phyloP scores from a whole-genome alignment of 768 basidiomycete genomes.

The Psilocybe sp. region DNA sequence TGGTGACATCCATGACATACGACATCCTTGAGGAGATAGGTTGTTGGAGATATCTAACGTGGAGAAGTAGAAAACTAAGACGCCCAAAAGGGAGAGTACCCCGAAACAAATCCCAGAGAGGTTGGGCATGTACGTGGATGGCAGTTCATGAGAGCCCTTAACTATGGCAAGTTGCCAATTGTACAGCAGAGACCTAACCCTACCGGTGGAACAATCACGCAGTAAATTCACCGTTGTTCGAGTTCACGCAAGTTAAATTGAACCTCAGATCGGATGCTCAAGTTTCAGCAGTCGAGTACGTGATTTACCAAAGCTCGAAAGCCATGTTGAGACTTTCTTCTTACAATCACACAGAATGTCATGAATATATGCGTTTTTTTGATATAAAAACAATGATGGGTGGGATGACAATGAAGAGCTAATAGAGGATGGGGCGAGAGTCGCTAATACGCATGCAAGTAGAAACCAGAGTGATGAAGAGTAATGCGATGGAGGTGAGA shows the following conservation, averaged over 20 bases:
- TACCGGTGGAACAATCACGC: no score
- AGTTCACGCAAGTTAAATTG: no score
- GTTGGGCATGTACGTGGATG: slow-evolving; percentile 20
- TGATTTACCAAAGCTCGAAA: no score
- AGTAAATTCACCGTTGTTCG: no score
- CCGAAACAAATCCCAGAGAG: slow-evolving; percentile 30
- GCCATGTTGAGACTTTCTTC: no score
- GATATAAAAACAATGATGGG: slow-evolving; percentile 11
- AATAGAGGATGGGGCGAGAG: slow-evolving; percentile 2
- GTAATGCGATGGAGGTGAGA: slow-evolving; percentile 3
- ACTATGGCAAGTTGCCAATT: no score
- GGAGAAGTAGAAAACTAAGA: slow-evolving; percentile 40
- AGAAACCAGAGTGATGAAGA: slow-evolving; percentile 1
- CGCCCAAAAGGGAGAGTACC: slow-evolving; percentile 30
- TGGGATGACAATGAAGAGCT: slow-evolving; percentile 8
- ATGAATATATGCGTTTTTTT: slow-evolving; percentile 8
- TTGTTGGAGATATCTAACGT: slow-evolving; percentile 39
- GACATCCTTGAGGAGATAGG: slow-evolving; percentile 87
- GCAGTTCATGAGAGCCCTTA: not conserved
- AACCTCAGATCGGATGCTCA: no score
- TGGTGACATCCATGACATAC: slow-evolving; percentile 96
- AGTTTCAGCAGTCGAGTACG: no score
- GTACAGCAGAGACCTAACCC: no score
- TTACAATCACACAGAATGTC: not conserved
- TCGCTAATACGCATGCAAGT: slow-evolving; percentile 15